Base-by-base conservation (phyloP, 306 rosid species). In the Betula pendula region DNA sequence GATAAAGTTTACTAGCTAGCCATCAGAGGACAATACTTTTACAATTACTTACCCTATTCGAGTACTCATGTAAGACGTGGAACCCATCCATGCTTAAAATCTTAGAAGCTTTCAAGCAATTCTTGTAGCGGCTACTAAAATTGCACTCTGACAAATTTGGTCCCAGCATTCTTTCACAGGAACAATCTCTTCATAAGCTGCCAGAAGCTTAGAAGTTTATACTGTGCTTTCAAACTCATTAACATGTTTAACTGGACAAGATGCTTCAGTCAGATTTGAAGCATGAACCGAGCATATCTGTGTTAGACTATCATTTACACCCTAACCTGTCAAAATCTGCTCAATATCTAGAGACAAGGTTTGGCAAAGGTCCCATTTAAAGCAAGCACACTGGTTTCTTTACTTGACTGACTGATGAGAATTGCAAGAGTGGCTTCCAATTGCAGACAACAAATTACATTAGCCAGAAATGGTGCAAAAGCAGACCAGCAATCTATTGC, bases 381-480 rank as follows among this genome's bases (percentile, higher is more conserved):
- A 75, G 97, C 94, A 40, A 95, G 97, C 52, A 78, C 43, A 45
- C 86, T 76, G 45, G 96, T 90, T 68, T 82, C 60, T 81, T 89
- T 95, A 77, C 97, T 92, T 56, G 97, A 90, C 66, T 90, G 96
- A 66, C 99, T 97, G 24, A 95, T 80, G 60, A 95, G 96, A 80
- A 95, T 89, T 49, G 93, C 81, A 72, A 95, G 90, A 74, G 99
- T 91, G 48, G 97, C 99, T 82, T 91, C 96, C 83, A 92, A 80
- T 82, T 92, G 99, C 6, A 97, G 99, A 87, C 99, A 95, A 70
- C 99, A 92, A 33, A 92, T 92, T 73, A 90, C 92, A 76, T 95
- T 95, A 68, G 99, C 99, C 83, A 89, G 83, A 75, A 80, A 73
- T 42, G 97, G 91, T 3, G 97, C 97, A 83, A 92, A 95, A 79